A percentile compares a stretch with the other conserved stretches of the same genome.
Evolutionary conservation across 257 asterid species (phyloP).

Genomic region (Euphrasia confusa): DNA sequence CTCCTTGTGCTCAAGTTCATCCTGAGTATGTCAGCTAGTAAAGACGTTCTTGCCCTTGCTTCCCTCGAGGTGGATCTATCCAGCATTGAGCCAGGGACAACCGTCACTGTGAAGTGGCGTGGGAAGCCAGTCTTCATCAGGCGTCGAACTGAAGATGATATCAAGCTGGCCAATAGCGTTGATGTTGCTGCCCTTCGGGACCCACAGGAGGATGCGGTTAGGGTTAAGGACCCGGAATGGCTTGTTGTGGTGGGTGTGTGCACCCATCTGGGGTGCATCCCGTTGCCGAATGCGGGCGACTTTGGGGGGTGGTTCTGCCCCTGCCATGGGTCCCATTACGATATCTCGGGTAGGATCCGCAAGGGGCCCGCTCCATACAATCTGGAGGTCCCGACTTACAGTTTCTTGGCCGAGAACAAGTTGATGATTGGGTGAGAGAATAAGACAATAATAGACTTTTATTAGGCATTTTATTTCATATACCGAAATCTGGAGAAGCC

Average conservation of each 20-base stretch:
- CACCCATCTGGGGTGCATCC: slow-evolving; percentile 92
- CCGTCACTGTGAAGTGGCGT: slow-evolving; percentile 97
- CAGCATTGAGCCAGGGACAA: slow-evolving; percentile 85
- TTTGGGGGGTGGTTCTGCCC: slow-evolving; percentile 99
- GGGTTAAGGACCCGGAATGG: slow-evolving; percentile 95
- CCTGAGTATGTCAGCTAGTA: slow-evolving; percentile 95
- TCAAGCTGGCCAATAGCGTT: slow-evolving; percentile 73
- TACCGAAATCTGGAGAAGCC: slow-evolving; percentile 20
- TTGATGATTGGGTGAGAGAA: slow-evolving; percentile 59
- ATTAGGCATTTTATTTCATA: not conserved
- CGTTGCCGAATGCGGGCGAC: slow-evolving; percentile 96
- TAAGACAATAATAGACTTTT: not conserved
- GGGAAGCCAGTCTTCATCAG: slow-evolving; percentile 96
- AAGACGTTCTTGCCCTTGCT: slow-evolving; percentile 91
- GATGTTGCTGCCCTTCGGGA: slow-evolving; percentile 69
- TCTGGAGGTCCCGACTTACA: slow-evolving; percentile 86
- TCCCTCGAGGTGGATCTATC: slow-evolving; percentile 89
- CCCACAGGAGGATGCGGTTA: slow-evolving; percentile 82
- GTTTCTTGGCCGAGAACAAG: slow-evolving; percentile 80
- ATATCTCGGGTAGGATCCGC: slow-evolving; percentile 89
- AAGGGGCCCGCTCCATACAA: slow-evolving; percentile 93
- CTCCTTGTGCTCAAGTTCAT: slow-evolving; percentile 83
- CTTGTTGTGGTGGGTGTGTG: slow-evolving; percentile 87
- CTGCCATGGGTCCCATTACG: slow-evolving; percentile 92
- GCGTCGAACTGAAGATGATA: slow-evolving; percentile 76